These are phyloP conservation scores for Exutisphaerella laricina DNA, from an alignment of 2,329 filamentous ascomycete species.

Conservation along the genomic window DNA sequence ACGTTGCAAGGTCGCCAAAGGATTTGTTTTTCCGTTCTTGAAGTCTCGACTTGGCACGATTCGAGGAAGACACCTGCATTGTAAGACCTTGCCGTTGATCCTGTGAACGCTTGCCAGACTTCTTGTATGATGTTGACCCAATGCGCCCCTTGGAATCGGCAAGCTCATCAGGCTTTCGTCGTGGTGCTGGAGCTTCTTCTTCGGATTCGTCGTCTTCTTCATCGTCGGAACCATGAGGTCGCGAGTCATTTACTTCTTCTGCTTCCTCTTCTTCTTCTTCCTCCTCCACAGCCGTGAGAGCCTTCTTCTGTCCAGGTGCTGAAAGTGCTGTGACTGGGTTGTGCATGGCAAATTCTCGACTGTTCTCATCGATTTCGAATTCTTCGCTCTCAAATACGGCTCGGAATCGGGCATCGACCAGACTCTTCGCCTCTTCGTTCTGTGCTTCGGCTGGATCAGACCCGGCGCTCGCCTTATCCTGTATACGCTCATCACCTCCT, in stretches of 20 bases:
- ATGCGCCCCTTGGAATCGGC: constrained; percentile 47
- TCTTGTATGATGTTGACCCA: constrained; percentile 61
- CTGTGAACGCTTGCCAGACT: constrained; percentile 46
- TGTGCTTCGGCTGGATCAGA: constrained; percentile 34
- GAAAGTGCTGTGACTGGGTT: constrained; percentile 71
- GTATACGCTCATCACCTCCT: constrained; percentile 48
- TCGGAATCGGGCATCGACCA: constrained; percentile 81
- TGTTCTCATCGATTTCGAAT: constrained; percentile 85
- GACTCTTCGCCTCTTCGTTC: constrained; percentile 33
- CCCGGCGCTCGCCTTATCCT: constrained; percentile 50
- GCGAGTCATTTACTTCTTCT: constrained; percentile 47
- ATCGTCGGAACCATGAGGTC: constrained; percentile 26
- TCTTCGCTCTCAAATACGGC: constrained; percentile 89
- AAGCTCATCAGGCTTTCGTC: constrained; percentile 32
- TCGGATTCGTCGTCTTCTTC: constrained; percentile 36
- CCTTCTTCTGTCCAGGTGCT: constrained; percentile 38
- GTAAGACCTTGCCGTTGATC: constrained; percentile 37
- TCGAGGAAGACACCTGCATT: constrained; percentile 54
- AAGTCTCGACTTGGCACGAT: constrained; percentile 30
- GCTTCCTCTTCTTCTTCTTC: constrained; percentile 51
- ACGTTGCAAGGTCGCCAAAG: constrained; percentile 52
- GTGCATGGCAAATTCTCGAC: constrained; percentile 76
- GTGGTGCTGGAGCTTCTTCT: constrained; percentile 40
- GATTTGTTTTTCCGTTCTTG: constrained; percentile 47
- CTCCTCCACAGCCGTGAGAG: constrained; percentile 56